These are phyloP conservation scores for Melaleuca quinquenervia DNA, from an alignment of 345 rosid genomes.

Conservation along the genomic window DNA sequence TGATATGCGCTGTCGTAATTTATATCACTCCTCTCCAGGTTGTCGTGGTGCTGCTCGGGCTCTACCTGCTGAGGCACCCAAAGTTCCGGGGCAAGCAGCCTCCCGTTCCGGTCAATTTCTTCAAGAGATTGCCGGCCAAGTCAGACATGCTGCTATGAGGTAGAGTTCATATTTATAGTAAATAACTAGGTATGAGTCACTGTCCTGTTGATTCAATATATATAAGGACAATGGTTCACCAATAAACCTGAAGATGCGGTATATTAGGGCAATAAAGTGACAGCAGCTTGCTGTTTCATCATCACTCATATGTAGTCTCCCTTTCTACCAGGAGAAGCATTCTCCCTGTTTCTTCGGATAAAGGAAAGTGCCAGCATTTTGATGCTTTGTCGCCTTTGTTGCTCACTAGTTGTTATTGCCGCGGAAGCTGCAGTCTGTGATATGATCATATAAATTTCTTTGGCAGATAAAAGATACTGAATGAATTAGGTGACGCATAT, in stretches of 20 bases:
- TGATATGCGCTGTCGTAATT: conserved; percentile 27
- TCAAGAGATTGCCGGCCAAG: conserved; percentile 36
- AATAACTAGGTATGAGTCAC: not conserved
- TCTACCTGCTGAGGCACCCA: conserved; percentile 34
- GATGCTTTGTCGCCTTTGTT: not conserved
- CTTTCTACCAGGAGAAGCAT: not conserved
- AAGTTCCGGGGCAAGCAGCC: conserved; percentile 31
- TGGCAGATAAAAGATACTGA: not conserved
- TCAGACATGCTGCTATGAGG: conserved; percentile 29
- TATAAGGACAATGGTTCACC: not conserved
- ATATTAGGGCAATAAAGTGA: not conserved
- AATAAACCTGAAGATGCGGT: not conserved
- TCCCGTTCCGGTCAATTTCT: conserved; percentile 38
- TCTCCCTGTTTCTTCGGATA: not conserved
- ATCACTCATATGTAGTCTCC: not conserved
- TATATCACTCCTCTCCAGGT: conserved; percentile 37
- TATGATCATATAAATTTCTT: not conserved
- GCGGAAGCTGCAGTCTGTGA: not conserved
- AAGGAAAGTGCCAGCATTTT: not conserved
- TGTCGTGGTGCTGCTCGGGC: conserved; percentile 20
- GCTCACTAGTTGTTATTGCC: not conserved
- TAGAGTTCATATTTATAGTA: not conserved
- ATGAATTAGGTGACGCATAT: not conserved
- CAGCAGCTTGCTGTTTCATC: not conserved
- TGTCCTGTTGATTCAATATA: not conserved